These are phyloP conservation scores for Ophiostoma perfectum DNA, from an alignment of 2,329 filamentous ascomycete genomes.

Conservation along the genomic window DNA sequence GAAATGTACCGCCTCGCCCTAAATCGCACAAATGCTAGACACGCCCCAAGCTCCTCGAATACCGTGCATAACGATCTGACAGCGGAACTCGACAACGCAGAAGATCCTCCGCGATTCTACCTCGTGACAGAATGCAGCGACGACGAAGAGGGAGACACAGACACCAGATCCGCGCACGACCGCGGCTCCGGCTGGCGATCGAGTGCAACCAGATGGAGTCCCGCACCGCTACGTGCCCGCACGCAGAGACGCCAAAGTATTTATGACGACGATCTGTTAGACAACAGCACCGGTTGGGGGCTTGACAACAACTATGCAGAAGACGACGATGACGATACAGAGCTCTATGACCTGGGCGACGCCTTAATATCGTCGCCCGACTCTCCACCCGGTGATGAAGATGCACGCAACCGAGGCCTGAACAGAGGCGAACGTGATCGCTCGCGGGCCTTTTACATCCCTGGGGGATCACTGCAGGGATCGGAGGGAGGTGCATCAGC, in stretches of 20 bases:
- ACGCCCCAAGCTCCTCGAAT: neutral
- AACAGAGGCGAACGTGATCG: neutral
- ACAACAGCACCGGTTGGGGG: neutral
- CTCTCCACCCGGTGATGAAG: neutral
- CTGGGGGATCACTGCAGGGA: neutral
- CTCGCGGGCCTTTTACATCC: neutral
- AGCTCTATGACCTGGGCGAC: slow-evolving; percentile 20
- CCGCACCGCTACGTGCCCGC: neutral
- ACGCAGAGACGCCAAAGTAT: neutral
- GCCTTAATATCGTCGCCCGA: slow-evolving; percentile 18
- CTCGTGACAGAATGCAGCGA: slow-evolving; percentile 57
- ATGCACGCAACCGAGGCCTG: neutral
- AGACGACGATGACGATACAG: slow-evolving; percentile 23
- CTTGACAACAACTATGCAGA: neutral
- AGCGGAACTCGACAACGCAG: slow-evolving; percentile 31
- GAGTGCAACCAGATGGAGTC: neutral
- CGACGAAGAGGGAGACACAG: slow-evolving; percentile 44
- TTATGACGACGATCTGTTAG: neutral
- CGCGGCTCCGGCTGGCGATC: neutral
- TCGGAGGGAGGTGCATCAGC: neutral
- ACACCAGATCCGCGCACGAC: slow-evolving; percentile 16
- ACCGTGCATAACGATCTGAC: slow-evolving; percentile 39
- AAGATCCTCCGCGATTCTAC: slow-evolving; percentile 42
- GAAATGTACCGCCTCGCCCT: slow-evolving; percentile 34
- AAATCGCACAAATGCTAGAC: slow-evolving; percentile 30